Conservation (phyloP, 805 yeast genomes). For the Wickerhamomyces mucosus region DNA sequence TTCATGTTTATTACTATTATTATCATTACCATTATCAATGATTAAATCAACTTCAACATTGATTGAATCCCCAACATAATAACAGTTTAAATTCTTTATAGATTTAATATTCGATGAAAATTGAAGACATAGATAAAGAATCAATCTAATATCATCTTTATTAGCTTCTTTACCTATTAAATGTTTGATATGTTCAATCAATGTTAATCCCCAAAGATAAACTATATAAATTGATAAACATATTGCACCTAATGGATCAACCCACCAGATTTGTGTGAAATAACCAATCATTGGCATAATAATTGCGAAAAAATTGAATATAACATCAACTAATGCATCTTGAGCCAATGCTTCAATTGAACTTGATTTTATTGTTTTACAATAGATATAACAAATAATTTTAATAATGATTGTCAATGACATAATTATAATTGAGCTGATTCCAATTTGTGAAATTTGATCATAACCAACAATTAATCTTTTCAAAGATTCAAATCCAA, state of each 20-base stretch:
- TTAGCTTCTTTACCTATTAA: constrained; percentile 67
- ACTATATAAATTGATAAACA: constrained; percentile 53
- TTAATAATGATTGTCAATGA: constrained; percentile 49
- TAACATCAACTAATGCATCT: constrained; percentile 71
- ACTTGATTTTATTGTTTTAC: constrained; percentile 48
- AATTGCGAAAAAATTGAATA: constrained; percentile 63
- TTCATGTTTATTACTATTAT: no score
- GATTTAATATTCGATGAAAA: constrained; percentile 59
- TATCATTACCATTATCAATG: constrained; percentile 36
- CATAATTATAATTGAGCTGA: constrained; percentile 52
- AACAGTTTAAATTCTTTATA: constrained; percentile 59
- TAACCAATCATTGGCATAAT: constrained; percentile 59
- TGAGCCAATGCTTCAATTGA: constrained; percentile 74
- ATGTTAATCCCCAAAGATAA: constrained; percentile 51
- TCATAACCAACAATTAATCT: constrained; percentile 30
- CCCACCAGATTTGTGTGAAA: constrained; percentile 49
- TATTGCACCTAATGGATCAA: constrained; percentile 69
- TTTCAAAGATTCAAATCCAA: constrained; percentile 52
- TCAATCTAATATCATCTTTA: constrained; percentile 51
- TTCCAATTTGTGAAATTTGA: constrained; percentile 36
- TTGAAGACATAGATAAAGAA: constrained; percentile 56
- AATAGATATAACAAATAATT: constrained; percentile 53
- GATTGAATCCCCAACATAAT: constrained; percentile 70
- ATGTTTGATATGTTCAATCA: constrained; percentile 64
- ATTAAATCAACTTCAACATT: constrained; percentile 73